A percentile compares a stretch with the other conserved stretches of the same genome.
Conservation (phyloP, 2,329 filamentous ascomycete genomes). For the Stromatinia cepivora region DNA sequence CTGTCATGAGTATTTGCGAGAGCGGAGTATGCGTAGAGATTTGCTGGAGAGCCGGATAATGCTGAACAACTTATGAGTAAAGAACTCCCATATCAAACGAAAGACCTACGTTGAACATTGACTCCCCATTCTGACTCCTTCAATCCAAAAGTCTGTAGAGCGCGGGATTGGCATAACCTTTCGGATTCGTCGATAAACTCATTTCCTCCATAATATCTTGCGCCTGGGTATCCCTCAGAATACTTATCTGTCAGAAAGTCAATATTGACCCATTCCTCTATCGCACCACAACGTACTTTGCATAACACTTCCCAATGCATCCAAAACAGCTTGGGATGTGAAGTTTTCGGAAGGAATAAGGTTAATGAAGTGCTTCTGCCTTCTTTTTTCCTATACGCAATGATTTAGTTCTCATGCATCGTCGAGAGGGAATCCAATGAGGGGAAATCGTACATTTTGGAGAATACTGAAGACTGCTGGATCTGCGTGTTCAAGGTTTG, state of each 20-base stretch:
- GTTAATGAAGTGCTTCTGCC: slow-evolving; percentile 98
- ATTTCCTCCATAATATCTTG: slow-evolving; percentile 95
- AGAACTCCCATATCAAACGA: not conserved
- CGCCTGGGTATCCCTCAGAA: slow-evolving; percentile 95
- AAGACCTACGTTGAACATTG: slow-evolving; percentile 77
- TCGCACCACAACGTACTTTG: slow-evolving; percentile 63
- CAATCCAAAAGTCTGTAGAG: slow-evolving; percentile 82
- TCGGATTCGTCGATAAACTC: slow-evolving; percentile 93
- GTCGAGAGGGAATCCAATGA: not conserved
- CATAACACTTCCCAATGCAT: slow-evolving; percentile 91
- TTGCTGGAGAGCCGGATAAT: slow-evolving; percentile 61
- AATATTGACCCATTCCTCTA: slow-evolving; percentile 43
- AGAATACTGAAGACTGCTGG: slow-evolving; percentile 85
- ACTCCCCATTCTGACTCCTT: slow-evolving; percentile 90
- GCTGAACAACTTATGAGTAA: slow-evolving; percentile 35
- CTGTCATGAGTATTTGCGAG: slow-evolving; percentile 90
- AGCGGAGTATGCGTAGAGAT: slow-evolving; percentile 86
- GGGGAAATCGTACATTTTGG: slow-evolving; percentile 65
- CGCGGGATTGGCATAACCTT: slow-evolving; percentile 84
- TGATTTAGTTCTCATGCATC: slow-evolving; percentile 18
- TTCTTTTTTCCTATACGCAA: slow-evolving; percentile 74
- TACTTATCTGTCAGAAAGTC: slow-evolving; percentile 73
- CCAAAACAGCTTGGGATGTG: slow-evolving; percentile 87
- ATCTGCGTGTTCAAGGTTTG: slow-evolving; percentile 80
- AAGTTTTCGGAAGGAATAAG: slow-evolving; percentile 95